Evolutionary conservation across 1,139 yeast genomes (phyloP).

Genomic region (Petasospora fabianii): DNA sequence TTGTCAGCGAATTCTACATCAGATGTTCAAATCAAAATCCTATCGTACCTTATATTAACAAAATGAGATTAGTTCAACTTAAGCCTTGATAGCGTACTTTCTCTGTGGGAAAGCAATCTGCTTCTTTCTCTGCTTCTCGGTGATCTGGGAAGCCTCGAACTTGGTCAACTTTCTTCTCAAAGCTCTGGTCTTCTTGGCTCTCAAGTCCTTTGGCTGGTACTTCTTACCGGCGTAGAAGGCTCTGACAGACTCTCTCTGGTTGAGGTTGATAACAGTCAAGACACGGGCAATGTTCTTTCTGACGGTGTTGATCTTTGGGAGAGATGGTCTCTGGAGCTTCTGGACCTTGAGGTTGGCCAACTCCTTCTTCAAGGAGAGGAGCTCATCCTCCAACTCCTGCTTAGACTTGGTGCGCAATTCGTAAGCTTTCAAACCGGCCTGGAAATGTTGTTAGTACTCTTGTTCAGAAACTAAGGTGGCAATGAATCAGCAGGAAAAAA

Average conservation of each 20-base stretch:
- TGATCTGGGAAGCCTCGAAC: slow-evolving; percentile 75
- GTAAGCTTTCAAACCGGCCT: slow-evolving; percentile 93
- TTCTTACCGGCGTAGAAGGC: slow-evolving; percentile 96
- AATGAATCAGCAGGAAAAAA: not conserved
- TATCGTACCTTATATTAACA: slow-evolving; percentile 23
- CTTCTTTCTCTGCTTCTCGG: slow-evolving; percentile 90
- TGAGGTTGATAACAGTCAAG: slow-evolving; percentile 93
- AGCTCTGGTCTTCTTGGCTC: slow-evolving; percentile 99
- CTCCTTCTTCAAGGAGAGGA: slow-evolving; percentile 95
- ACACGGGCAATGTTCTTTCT: slow-evolving; percentile 99
- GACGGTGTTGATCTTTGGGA: slow-evolving; percentile 93
- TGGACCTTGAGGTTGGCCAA: slow-evolving; percentile 95
- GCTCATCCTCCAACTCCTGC: slow-evolving; percentile 93
- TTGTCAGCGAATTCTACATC: too few species aligned
- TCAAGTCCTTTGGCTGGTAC: slow-evolving; percentile 97
- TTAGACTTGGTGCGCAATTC: slow-evolving; percentile 97
- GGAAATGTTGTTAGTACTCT: slow-evolving; percentile 23
- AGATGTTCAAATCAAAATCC: slow-evolving; percentile 19
- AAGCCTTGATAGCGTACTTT: slow-evolving; percentile 98
- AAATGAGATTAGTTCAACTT: slow-evolving; percentile 34
- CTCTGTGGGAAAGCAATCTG: slow-evolving; percentile 96
- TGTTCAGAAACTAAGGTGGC: not conserved
- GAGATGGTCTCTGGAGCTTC: slow-evolving; percentile 86
- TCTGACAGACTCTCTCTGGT: slow-evolving; percentile 94
- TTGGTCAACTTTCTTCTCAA: slow-evolving; percentile 95